Evolutionary conservation across 2,329 filamentous ascomycete species (phyloP), one percentile per base, ranked within the genome.

Genomic region (Apiospora phragmitis): DNA sequence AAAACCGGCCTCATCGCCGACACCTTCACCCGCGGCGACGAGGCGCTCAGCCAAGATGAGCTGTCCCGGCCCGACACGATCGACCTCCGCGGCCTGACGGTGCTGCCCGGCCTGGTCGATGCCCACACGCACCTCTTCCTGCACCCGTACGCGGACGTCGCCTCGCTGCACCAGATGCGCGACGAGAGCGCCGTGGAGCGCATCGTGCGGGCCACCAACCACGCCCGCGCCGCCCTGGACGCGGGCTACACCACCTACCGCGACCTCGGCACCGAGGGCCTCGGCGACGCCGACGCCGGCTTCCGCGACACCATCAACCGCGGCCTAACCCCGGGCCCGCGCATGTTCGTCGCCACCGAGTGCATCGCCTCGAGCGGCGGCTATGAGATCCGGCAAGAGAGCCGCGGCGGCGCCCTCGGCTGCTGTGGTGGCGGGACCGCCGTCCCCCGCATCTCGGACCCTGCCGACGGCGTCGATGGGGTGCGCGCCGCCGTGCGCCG

Each of bases 211-310:
- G 85, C 85, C 0, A 84, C 85, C 9, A 87, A 88, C 71, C 85
- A 89, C 72, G 83, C 83, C 71, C 85, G 85, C 62, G 81, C 82
- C 0, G 88, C 86, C 1, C 80, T 91, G 12, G 78, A 86, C 26
- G 86, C 88, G 0, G 89, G 88, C 8, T 90, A 87, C 79, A 91
- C 87, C 0, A 89, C 87, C 1, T 89, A 88, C 76, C 82, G 87
- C 59, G 87, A 89, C 75, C 81, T 89, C 0, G 86, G 87, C 18
- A 87, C 86, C 3, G 87, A 89, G 74, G 83, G 83, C 0, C 81
- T 88, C 71, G 80, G 81, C 38, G 83, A 85, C 47, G 83, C 83
- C 38, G 87, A 89, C 75, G 83, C 83, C 49, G 83, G 83, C 69
- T 77, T 89, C 4, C 82, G 87, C 12, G 85, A 89, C 75, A 83